Evolutionary conservation across 495 filamentous ascomycete species (phyloP), one percentile per base, ranked within the genome.

Genomic region (Aspergillus diversus): DNA sequence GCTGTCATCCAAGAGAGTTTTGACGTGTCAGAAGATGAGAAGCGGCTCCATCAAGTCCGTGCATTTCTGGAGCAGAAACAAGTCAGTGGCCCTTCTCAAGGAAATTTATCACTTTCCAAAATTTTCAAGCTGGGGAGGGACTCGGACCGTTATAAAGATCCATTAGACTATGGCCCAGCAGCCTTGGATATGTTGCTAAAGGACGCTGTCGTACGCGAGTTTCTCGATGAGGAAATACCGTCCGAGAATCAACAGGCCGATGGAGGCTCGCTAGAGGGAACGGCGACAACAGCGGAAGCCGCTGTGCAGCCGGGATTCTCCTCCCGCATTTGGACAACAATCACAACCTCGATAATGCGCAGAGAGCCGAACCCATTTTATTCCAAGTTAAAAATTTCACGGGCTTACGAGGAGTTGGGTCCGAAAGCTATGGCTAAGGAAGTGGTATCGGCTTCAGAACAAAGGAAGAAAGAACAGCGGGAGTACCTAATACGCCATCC

Each of bases 1-100:
- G 95, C 95, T 78, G 95, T 99, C 77, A 97, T 99, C 61, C 95
- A 99, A 75, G 95, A 99, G 73, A 99, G 96, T 71, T 99, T 99
- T 71, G 95, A 99, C 76, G 92, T 99, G n/a, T 93, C 92, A 7
- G 95, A 99, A 74, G 96, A 99, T 69, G 92, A 97, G 76, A 99
- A 99, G 74, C 93, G 95, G 32, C 80, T 97, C 60, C 90, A 97
- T 69, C 95, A 99, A 77, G 92, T 99, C 55, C 91, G 91, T 68
- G 88, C 93, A 6, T 98, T 99, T 68, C 75, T 99, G 48, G 91
- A 96, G 68, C 90, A 92, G 62, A 94, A 93, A 68, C 93, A 98
- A 66, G 81, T 97, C 17, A 90, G 89, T 33, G 82, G 83, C 35
- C 77, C 80, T 17, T 81, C 81, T 9, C 79, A 85, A 63, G 82